Conservation (phyloP, 2,329 filamentous ascomycete species). For the Pleoardoris graminearum region DNA sequence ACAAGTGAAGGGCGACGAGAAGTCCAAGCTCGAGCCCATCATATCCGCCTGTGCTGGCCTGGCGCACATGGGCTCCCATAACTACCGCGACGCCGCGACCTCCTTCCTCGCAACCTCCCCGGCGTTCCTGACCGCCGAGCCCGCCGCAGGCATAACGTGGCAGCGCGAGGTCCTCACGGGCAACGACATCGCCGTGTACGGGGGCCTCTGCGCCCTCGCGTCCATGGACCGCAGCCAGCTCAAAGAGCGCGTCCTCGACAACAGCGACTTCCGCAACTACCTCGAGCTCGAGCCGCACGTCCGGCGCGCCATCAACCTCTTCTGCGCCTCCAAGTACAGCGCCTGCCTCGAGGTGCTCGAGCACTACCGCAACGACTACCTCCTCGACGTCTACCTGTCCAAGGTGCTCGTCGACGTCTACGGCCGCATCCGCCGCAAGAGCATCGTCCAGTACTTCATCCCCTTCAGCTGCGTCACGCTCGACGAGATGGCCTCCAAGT, state of each 20-base stretch:
- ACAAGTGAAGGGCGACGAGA: conserved; percentile 60
- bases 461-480: conserved; percentile 89
- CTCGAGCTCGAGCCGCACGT: conserved; percentile 93
- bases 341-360: conserved; percentile 82
- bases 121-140: conserved; percentile 46
- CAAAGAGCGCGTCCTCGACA: conserved; percentile 76
- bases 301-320: conserved; percentile 84
- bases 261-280: conserved; percentile 82
- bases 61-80: conserved; percentile 59
- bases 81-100: conserved; percentile 69
- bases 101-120: conserved; percentile 69
- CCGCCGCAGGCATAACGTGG: conserved; percentile 54
- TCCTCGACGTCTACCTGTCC: conserved; percentile 86
- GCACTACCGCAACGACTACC: conserved; percentile 78
- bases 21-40: conserved; percentile 64
- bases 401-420: conserved; percentile 73
- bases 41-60: conserved; percentile 65
- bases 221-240: conserved; percentile 82
- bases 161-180: conserved; percentile 75
- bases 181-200: conserved; percentile 92
- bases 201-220: conserved; percentile 84
- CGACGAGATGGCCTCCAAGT: conserved; percentile 75
- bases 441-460: conserved; percentile 88
- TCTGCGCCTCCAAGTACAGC: conserved; percentile 88
- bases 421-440: conserved; percentile 78